Evolutionary conservation across 2,329 filamentous ascomycete species (phyloP), one percentile per base, ranked within the genome.

Genomic region (Trichoderma pleuroti): DNA sequence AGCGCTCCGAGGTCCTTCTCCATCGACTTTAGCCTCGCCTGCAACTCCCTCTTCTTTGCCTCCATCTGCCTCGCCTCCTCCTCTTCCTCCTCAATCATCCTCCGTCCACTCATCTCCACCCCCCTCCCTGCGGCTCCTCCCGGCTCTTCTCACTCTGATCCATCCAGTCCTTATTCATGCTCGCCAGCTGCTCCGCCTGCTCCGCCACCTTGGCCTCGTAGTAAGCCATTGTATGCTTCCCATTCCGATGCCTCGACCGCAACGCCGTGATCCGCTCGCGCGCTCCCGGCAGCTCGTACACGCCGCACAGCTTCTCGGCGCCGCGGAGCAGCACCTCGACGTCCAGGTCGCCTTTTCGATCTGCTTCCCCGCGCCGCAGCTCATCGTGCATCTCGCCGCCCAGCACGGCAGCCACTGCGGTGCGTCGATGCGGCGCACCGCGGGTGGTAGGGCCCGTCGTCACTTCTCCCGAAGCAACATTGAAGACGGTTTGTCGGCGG

Each of bases 401-500:
- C 10, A 98, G 83, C 0, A 98, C 94, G 9, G 94, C 93, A 3
- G 94, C 93, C 2, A 98, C 94, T 11, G 94, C 94, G 2, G 93
- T 97, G 81, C 91, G 92, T 72, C 89, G 87, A 74, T 88, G 88
- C 56, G 88, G 90, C 26, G 82, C 75, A 66, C 76, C 78, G 11
- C 73, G 75, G 82, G 85, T 77, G 70, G 86, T 85, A 74, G 77
- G 84, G 10, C 84, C 87, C 1, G 88, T 87, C 0, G 87, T 90
- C 28, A 91, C 87, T 75, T 90, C 87, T 73, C 87, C 88, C 0
- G 84, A 87, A 1, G 88, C 82, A 62, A 91, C 88, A 73, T 90
- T 91, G 81, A 91, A 91, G 66, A 91, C 87, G 11, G 89, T 91
- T 76, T 89, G 87, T 2, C 89, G 83, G 11, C 89, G 85, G 49